A percentile compares a stretch with the other conserved stretches of the same genome.
Evolutionary conservation across 352 stramenopile species (phyloP).

Genomic region (Phytophthora vignae): DNA sequence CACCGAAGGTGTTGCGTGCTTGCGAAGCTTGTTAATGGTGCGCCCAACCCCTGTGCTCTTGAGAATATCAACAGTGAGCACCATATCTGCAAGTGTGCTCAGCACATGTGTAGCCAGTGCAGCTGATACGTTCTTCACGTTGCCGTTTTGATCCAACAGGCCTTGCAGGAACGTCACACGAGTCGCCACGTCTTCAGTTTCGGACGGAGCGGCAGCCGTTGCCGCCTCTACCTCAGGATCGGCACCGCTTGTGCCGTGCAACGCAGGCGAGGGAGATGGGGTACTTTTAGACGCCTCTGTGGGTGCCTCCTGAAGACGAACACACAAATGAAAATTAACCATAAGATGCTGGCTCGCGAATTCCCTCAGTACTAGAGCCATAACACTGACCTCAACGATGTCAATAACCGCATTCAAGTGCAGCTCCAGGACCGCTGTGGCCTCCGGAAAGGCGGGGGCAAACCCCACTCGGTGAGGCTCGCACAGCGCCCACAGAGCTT

Average conservation of each 20-base stretch:
- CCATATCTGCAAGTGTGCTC: constrained; percentile 67
- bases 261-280: neutral
- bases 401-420: constrained; percentile 70
- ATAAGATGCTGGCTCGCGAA: neutral
- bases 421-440: constrained; percentile 59
- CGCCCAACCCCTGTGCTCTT: constrained; percentile 83
- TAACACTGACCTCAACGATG: constrained; percentile 26
- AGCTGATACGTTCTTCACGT: constrained; percentile 79
- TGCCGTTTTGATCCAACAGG: constrained; percentile 77
- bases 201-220: constrained; percentile 20
- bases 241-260: neutral
- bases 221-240: constrained; percentile 34
- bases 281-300: neutral
- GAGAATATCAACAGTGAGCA: constrained; percentile 84
- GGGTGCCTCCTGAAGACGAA: constrained; percentile 12
- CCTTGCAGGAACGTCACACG: constrained; percentile 76
- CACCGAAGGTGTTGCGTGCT: constrained; percentile 71
- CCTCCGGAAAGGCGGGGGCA: constrained; percentile 67
- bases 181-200: constrained; percentile 66
- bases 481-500: constrained; percentile 56
- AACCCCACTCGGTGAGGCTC: constrained; percentile 60
- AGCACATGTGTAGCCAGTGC: constrained; percentile 77
- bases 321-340: neutral
- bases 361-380: neutral
- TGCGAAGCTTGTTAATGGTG: constrained; percentile 90